Percentiles rank a stretch among this genome's conserved stretches.
phyloP scores from a whole-genome alignment of 371 early-diverging fungal genomes.

The Rhizopus sp. region DNA sequence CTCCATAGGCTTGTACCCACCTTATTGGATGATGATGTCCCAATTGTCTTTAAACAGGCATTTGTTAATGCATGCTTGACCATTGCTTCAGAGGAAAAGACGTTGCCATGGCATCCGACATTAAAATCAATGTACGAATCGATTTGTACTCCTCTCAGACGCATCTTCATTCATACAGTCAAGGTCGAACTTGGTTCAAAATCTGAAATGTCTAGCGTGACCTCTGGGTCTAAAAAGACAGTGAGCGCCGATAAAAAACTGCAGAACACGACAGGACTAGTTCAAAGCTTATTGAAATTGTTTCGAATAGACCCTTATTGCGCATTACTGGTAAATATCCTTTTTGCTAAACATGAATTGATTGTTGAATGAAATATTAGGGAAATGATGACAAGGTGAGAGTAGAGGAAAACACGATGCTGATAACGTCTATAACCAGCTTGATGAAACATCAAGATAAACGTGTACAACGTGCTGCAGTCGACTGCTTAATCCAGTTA shows the following conservation, averaged over 20 bases:
- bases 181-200: conserved; percentile 18
- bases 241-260: not conserved
- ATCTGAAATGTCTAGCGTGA: conserved; percentile 21
- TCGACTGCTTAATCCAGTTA: conserved; percentile 64
- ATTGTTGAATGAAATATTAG: not conserved
- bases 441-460: conserved; percentile 59
- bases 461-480: conserved; percentile 61
- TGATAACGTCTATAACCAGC: conserved; percentile 57
- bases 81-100: conserved; percentile 67
- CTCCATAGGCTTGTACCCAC: conserved; percentile 63
- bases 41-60: conserved; percentile 67
- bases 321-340: conserved; percentile 24
- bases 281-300: conserved; percentile 29
- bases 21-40: conserved; percentile 60
- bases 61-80: conserved; percentile 69
- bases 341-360: not conserved
- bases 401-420: conserved; percentile 57
- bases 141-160: conserved; percentile 65
- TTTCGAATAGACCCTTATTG: conserved; percentile 29
- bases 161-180: conserved; percentile 55
- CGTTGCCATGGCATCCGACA: conserved; percentile 71
- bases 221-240: conserved; percentile 13
- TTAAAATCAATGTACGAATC: conserved; percentile 63
- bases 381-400: conserved; percentile 18
- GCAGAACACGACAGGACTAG: conserved; percentile 8